Percentiles rank a stretch among this genome's conserved stretches.
Conservation (phyloP, 2,329 filamentous ascomycete species). For the Juglanconis sp. region DNA sequence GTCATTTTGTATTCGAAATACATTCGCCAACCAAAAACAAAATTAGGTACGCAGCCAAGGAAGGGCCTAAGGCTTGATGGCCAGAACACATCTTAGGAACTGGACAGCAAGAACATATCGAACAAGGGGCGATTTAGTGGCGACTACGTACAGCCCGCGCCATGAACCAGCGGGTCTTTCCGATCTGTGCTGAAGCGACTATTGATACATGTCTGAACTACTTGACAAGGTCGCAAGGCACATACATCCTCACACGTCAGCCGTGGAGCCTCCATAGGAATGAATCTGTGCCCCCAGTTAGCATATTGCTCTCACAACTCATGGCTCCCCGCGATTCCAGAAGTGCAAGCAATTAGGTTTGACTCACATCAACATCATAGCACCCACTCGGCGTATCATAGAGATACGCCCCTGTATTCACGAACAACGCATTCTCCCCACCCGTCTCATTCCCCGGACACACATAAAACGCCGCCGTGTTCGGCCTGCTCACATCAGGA, state of each 20-base stretch:
- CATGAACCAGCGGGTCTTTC: too few relatives aligned
- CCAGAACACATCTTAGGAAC: too few relatives aligned
- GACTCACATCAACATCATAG: slow-evolving; percentile 20
- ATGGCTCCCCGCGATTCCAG: slow-evolving; percentile 13
- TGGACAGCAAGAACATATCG: too few relatives aligned
- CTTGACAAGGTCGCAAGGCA: too few relatives aligned
- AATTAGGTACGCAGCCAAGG: too few relatives aligned
- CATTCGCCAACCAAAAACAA: too few relatives aligned
- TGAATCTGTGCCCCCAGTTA: slow-evolving; percentile 13
- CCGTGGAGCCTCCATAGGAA: slow-evolving; percentile 17
- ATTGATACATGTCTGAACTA: too few relatives aligned
- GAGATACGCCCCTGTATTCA: slow-evolving; percentile 53
- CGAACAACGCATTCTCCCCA: slow-evolving; percentile 41
- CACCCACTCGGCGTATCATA: slow-evolving; percentile 53
- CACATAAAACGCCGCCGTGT: slow-evolving; percentile 53
- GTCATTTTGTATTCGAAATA: too few relatives aligned
- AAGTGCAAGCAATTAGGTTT: neutral
- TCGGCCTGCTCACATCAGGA: slow-evolving; percentile 43
- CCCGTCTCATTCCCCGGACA: slow-evolving; percentile 29
- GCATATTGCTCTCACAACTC: neutral
- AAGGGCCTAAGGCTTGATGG: too few relatives aligned
- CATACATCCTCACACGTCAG: slow-evolving; percentile 1
- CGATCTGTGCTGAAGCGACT: too few relatives aligned
- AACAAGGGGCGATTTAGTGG: too few relatives aligned
- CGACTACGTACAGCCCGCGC: too few relatives aligned